These are phyloP conservation scores for Rubroboletus pulcherrimus DNA, from an alignment of 768 basidiomycete species.

Conservation along the genomic window DNA sequence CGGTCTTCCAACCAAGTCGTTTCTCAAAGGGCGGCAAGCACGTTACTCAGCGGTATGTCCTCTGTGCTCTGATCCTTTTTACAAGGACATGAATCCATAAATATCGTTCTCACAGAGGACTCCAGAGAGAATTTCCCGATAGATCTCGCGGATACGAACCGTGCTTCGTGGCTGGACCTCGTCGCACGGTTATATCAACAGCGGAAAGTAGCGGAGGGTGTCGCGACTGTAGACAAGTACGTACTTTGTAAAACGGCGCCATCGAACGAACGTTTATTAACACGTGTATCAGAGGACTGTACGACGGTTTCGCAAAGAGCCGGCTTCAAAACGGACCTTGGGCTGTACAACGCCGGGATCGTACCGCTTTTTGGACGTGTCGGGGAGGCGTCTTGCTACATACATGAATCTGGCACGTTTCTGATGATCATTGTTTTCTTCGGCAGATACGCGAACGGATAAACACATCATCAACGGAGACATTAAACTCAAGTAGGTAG, in stretches of 20 bases:
- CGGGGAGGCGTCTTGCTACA: constrained; percentile 21
- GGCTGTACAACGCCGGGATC: constrained; percentile 30
- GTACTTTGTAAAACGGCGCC: neutral
- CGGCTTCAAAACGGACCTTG: constrained; percentile 31
- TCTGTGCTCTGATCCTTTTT: neutral
- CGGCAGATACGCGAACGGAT: constrained; percentile 31
- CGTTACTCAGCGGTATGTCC: constrained; percentile 5
- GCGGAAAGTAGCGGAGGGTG: constrained; percentile 3
- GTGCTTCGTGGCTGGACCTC: neutral
- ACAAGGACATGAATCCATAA: neutral
- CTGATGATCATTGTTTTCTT: neutral
- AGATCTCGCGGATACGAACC: constrained; percentile 3
- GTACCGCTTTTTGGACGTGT: constrained; percentile 15
- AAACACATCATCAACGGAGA: constrained; percentile 40
- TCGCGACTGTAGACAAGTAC: constrained; percentile 1
- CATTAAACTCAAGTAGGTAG: constrained; percentile 42
- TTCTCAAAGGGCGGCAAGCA: neutral
- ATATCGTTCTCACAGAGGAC: neutral
- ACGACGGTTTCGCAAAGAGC: constrained; percentile 31
- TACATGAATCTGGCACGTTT: neutral
- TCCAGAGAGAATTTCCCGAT: constrained; percentile 3
- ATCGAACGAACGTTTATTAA: neutral
- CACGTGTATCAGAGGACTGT: constrained; percentile 22
- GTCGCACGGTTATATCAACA: constrained; percentile 2
- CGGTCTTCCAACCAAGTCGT: constrained; percentile 2